Evolutionary conservation across 2,329 filamentous ascomycete genomes (phyloP), one percentile per base, ranked within the genome.

Genomic region (Aspergillus awamori): DNA sequence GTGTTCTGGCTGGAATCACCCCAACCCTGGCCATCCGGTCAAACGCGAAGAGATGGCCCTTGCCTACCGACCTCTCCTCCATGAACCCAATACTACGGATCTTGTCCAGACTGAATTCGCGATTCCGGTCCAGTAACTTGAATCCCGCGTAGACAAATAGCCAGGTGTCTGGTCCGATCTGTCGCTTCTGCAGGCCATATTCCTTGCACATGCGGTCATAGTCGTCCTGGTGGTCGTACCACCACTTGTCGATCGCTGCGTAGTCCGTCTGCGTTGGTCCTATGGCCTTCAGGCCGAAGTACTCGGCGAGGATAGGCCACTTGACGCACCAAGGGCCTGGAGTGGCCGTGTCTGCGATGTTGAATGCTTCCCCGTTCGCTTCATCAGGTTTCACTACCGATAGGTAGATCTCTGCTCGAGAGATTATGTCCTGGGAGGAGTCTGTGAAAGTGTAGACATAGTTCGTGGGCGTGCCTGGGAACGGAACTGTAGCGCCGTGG

Each of bases 391-490:
- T 53, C 10, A 60, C 51, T 3, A 73, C n/a, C 0, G 69, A 70
- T 0, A 65, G 64, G 47, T 68, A 72, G 38, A 74, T 67, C 30
- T 72, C 65, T 1, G 69, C 63, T 1, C 59, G 61, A 5, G 67
- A 58, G 30, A 70, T 68, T 10, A 70, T 64, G 51, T 69, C 78
- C 67, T 80, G 77, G 41, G 65, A 74, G 2, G 72, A 75, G 61
- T 77, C 72, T 33, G 75, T 80, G 65, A 69, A 72, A 11, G 72
- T 69, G 41, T 70, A 70, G 5, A 58, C 61, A 65, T 70, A 80
- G 28, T 70, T 76, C 54, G 68, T 67, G 38, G 73, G 67, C 0
- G 70, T 74, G 7, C 77, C 78, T 0, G 77, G 78, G 59, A 79
- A 80, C 4, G 64, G 57, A 4, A 75, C 73, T 22, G 70, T 68